phyloP scores from a whole-genome alignment of 78 protist species.

The Guillardia theta region DNA sequence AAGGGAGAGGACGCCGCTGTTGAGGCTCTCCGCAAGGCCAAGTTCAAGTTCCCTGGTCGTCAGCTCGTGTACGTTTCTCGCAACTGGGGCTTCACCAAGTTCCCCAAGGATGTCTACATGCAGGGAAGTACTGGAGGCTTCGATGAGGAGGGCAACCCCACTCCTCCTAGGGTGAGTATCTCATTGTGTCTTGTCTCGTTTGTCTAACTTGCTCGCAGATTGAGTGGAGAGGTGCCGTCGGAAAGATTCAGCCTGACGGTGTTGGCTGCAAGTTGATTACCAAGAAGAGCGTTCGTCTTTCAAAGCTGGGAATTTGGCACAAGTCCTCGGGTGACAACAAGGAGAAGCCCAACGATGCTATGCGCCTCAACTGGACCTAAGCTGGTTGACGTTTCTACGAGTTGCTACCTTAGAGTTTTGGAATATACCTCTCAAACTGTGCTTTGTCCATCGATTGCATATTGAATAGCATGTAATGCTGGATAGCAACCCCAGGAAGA shows the following conservation, averaged over 20 bases:
- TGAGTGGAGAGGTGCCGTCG: neutral
- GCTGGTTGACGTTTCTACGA: too few species aligned
- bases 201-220: too few species aligned
- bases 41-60: conserved; percentile 99
- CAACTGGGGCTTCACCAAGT: conserved; percentile 92
- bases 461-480: too few species aligned
- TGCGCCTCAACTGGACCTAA: conserved; percentile 18
- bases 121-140: neutral
- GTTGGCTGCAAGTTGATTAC: neutral
- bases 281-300: neutral
- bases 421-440: too few species aligned
- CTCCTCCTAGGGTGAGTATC: too few species aligned
- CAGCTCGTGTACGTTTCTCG: conserved; percentile 83
- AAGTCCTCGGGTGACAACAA: neutral
- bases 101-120: conserved; percentile 8
- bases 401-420: too few species aligned
- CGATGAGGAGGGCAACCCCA: too few species aligned
- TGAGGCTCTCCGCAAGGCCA: conserved; percentile 96
- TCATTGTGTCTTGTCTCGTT: too few species aligned
- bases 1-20: conserved; percentile 62
- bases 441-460: too few species aligned
- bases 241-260: neutral
- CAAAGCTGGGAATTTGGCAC: neutral
- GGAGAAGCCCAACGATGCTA: neutral
- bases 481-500: too few species aligned